Conservation (phyloP, 2,329 filamentous ascomycete species). For the Nectriaceae sp. region DNA sequence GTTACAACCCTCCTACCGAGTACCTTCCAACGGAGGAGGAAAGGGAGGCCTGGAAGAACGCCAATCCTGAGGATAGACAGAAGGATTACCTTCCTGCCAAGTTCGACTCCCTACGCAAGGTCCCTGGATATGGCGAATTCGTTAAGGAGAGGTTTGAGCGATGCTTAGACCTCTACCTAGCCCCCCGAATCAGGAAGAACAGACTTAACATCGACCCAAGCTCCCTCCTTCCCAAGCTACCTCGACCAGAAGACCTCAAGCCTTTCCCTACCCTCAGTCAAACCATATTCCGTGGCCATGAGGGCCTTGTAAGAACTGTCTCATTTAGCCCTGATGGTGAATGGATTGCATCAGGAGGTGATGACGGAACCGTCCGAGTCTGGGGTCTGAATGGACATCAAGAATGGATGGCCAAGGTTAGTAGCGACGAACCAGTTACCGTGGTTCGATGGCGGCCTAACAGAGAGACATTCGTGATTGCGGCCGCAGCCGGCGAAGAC, state of each 20-base stretch:
- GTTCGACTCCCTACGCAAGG: constrained; percentile 82
- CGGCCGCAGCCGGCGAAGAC: constrained; percentile 81
- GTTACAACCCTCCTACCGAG: constrained; percentile 93
- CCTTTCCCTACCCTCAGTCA: constrained; percentile 93
- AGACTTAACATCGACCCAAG: constrained; percentile 96
- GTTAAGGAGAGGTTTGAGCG: constrained; percentile 96
- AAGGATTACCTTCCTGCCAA: constrained; percentile 84
- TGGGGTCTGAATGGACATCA: constrained; percentile 92
- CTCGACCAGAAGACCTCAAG: constrained; percentile 87
- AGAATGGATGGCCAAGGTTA: constrained; percentile 81
- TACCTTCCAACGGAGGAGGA: constrained; percentile 88
- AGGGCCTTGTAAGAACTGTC: constrained; percentile 82
- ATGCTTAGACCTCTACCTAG: constrained; percentile 92
- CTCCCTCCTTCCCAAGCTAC: constrained; percentile 88
- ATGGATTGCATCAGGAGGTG: constrained; percentile 88
- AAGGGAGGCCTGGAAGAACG: constrained; percentile 79
- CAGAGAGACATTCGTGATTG: constrained; percentile 77
- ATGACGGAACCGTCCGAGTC: constrained; percentile 88
- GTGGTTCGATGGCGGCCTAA: constrained; percentile 87
- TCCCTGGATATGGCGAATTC: constrained; percentile 86
- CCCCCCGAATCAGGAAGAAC: constrained; percentile 87
- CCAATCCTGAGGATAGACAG: constrained; percentile 87
- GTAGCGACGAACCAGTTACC: constrained; percentile 78
- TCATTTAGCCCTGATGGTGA: constrained; percentile 82
- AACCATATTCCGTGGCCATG: constrained; percentile 84